Evolutionary conservation across 805 yeast genomes (phyloP).

Genomic region (Candida pini): DNA sequence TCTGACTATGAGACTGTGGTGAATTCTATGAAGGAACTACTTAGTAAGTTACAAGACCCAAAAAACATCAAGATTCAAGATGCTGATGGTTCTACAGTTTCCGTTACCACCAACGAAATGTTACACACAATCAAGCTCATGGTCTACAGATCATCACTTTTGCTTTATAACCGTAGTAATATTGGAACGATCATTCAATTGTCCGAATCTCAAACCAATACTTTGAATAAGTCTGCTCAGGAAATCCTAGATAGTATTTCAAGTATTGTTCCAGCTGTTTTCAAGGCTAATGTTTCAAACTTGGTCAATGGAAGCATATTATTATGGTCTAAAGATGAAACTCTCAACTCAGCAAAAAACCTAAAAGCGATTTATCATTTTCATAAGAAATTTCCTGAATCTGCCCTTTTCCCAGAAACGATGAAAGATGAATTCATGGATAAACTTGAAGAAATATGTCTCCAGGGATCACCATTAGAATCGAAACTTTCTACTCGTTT

Average conservation of each 20-base stretch:
- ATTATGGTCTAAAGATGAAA: slow-evolving; percentile 1
- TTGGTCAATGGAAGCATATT: slow-evolving; percentile 31
- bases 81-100: neutral
- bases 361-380: slow-evolving; percentile 60
- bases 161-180: slow-evolving; percentile 62
- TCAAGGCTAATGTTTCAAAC: slow-evolving; percentile 52
- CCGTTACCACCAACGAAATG: slow-evolving; percentile 43
- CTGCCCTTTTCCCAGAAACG: slow-evolving; percentile 20
- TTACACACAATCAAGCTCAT: slow-evolving; percentile 49
- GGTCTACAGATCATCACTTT: slow-evolving; percentile 53
- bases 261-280: slow-evolving; percentile 51
- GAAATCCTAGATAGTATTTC: slow-evolving; percentile 58
- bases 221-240: slow-evolving; percentile 36
- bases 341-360: slow-evolving; percentile 29
- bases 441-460: slow-evolving; percentile 40
- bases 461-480: slow-evolving; percentile 50
- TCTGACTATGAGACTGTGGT: slow-evolving; percentile 55
- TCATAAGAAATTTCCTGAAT: slow-evolving; percentile 43
- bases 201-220: slow-evolving; percentile 27
- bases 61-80: slow-evolving; percentile 35
- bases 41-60: slow-evolving; percentile 47
- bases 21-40: slow-evolving; percentile 59
- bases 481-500: slow-evolving; percentile 62
- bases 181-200: slow-evolving; percentile 47
- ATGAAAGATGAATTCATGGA: slow-evolving; percentile 39